Evolutionary conservation across 192 early-diverging fungal species (phyloP).

Genomic region (Spinellus fusiger): DNA sequence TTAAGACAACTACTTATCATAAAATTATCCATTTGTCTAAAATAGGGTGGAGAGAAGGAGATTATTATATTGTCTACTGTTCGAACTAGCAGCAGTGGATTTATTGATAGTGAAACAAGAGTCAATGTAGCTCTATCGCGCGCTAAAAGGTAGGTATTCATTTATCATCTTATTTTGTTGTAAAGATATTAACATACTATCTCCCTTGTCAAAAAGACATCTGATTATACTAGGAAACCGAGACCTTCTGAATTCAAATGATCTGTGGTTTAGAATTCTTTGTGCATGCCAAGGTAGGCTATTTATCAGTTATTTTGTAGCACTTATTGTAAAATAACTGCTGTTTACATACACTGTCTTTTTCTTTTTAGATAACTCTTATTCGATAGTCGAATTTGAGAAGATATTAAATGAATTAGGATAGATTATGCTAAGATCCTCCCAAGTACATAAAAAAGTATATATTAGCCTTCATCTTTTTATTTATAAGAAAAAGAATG

Average conservation of each 20-base stretch:
- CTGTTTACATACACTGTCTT: too few relatives aligned
- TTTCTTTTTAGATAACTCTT: too few relatives aligned
- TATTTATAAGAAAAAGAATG: too few relatives aligned
- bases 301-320: too few relatives aligned
- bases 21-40: background rate
- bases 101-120: constrained; percentile 61
- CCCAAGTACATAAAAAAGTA: too few relatives aligned
- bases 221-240: constrained; percentile 53
- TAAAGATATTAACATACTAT: background rate
- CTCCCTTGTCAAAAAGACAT: constrained; percentile 33
- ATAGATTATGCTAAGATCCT: too few relatives aligned
- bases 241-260: constrained; percentile 25
- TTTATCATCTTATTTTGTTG: background rate
- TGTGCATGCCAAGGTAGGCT: constrained; percentile 25
- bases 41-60: constrained; percentile 70
- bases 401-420: too few relatives aligned
- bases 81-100: constrained; percentile 44
- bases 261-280: constrained; percentile 23
- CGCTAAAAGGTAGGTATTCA: constrained; percentile 48
- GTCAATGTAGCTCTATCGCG: constrained; percentile 74
- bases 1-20: background rate
- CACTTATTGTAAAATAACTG: too few relatives aligned
- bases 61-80: constrained; percentile 69
- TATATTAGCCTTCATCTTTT: too few relatives aligned
- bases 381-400: too few relatives aligned